Base-by-base conservation (phyloP, 202 grass and related monocot genomes). In the Hordeum pubiflorum region DNA sequence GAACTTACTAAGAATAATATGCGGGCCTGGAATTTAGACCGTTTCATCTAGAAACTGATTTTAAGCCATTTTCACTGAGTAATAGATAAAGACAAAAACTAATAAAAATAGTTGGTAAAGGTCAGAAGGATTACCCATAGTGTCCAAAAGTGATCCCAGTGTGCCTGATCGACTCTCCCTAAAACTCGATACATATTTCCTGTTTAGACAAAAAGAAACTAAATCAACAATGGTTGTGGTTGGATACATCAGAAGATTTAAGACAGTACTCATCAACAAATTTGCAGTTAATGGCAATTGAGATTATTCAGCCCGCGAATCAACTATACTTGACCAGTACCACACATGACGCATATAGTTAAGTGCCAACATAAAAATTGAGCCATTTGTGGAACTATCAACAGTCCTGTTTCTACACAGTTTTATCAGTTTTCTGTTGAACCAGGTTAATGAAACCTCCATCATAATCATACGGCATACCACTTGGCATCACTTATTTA, bases 171-270 rank as follows among this genome's bases (percentile, higher is more conserved):
- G 84, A 72, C 77, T 87, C 41, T 79, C 90, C 82, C 96, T 90
- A 86, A 99, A 99, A 87, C 90, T 96, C 56, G 96, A 99, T 77
- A 90, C 33, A 44, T 85, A 93, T 63, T 93, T 96, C 96, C 92
- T 99, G 75, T 63, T 79, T 75, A 12, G 24, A 40, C 63, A 41
- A 76, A 34, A 59, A 24, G 34, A 70, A 74, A 50, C 1, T 61
- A 69, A 56, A 70, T 70, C 10, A 69, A 69, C 58, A 64, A 2
- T 32, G 4, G 9, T 14, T 14, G 39, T 60, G 18, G 15, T 54
- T 69, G 14, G 23, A 77, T 77, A 33, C 54, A 17, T 72, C 33
- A 48, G 15, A 80, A 31, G 36, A 38, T 58, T 34, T 48, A 26
- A 56, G 17, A 84, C 12, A 76, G 23, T 40, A 68, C 31, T 3